Conservation (phyloP, 345 rosid genomes). For the Linum lewisii region DNA sequence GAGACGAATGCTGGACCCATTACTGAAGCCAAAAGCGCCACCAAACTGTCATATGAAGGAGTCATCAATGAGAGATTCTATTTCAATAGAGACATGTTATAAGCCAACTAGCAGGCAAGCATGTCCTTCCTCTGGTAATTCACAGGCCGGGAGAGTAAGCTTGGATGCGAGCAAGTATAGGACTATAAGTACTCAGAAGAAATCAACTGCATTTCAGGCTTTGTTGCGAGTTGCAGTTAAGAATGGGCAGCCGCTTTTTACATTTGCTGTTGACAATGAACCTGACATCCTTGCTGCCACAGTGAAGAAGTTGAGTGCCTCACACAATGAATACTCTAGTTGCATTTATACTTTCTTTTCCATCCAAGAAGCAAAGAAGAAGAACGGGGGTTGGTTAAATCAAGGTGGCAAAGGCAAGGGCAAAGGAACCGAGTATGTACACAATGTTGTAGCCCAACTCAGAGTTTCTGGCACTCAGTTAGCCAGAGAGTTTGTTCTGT, state of each 20-base stretch:
- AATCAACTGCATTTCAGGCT: slow-evolving; percentile 53
- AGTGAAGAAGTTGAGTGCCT: slow-evolving; percentile 25
- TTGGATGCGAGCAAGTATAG: slow-evolving; percentile 27
- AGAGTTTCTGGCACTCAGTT: slow-evolving; percentile 49
- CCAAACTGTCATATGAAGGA: slow-evolving; percentile 26
- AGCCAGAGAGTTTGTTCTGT: slow-evolving; percentile 59
- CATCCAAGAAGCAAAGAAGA: slow-evolving; percentile 64
- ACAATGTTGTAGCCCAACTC: slow-evolving; percentile 68
- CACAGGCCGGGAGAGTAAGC: slow-evolving; percentile 34
- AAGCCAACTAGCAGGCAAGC: slow-evolving; percentile 24
- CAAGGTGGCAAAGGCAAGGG: slow-evolving; percentile 56
- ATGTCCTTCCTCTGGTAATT: slow-evolving; percentile 18
- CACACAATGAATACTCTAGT: slow-evolving; percentile 38
- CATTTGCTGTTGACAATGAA: slow-evolving; percentile 78
- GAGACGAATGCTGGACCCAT: slow-evolving; percentile 70
- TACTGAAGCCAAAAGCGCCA: slow-evolving; percentile 47
- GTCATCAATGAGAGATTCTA: slow-evolving; percentile 32
- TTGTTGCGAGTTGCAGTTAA: slow-evolving; percentile 69
- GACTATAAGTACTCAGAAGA: slow-evolving; percentile 26
- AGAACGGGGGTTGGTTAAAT: slow-evolving; percentile 64
- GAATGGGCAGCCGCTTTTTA: slow-evolving; percentile 75
- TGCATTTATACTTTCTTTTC: slow-evolving; percentile 68
- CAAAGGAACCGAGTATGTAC: slow-evolving; percentile 51
- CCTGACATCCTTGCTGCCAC: slow-evolving; percentile 74
- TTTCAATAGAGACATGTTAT: slow-evolving; percentile 23